A percentile compares a stretch with the other conserved stretches of the same genome.
phyloP scores from a whole-genome alignment of 108 stramenopile species.

The Fragilaria radians region DNA sequence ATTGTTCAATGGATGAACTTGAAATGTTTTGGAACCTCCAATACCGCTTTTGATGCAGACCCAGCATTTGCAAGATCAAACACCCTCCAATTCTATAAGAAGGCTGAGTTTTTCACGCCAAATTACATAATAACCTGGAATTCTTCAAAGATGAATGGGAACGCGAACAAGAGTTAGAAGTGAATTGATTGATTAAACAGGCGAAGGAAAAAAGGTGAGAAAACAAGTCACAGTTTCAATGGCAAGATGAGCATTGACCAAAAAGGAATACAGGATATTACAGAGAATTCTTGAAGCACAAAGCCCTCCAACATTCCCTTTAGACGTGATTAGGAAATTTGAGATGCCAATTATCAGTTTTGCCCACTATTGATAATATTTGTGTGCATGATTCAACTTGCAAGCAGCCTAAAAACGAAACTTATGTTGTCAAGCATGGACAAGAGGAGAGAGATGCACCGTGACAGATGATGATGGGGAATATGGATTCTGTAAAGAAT shows the following conservation, averaged over 20 bases:
- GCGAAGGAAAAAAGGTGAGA: not conserved
- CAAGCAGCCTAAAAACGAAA: not conserved
- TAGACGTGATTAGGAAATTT: not conserved
- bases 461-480: slow-evolving; percentile 7
- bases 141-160: not conserved
- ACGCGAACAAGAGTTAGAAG: not conserved
- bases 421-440: slow-evolving; percentile 17
- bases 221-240: not conserved
- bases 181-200: not conserved
- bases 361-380: not conserved
- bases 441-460: slow-evolving; percentile 21
- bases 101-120: not conserved
- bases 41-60: not conserved
- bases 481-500: slow-evolving; percentile 17
- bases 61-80: not conserved
- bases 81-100: not conserved
- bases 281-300: not conserved
- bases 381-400: not conserved
- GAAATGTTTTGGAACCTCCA: not conserved
- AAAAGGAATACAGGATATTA: not conserved
- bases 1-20: not conserved
- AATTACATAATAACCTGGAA: not conserved
- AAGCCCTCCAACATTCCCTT: not conserved
- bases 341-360: not conserved
- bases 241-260: not conserved